Conservation (phyloP, 2,329 filamentous ascomycete genomes). For the Sarocladiaceae sp. region DNA sequence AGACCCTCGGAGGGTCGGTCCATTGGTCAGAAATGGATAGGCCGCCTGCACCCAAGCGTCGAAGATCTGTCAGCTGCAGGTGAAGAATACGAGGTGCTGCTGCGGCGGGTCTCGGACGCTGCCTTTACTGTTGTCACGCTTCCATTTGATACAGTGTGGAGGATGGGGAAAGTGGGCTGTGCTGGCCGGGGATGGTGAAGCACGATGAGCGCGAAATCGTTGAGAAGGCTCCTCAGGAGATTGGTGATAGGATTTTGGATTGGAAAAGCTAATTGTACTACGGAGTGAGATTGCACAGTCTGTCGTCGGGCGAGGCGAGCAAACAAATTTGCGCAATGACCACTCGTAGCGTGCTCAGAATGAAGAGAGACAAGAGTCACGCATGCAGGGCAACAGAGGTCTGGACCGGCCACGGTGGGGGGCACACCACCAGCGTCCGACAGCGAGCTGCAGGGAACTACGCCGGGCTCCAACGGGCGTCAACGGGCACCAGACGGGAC, state of each 20-base stretch:
- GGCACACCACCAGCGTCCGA: too few relatives aligned
- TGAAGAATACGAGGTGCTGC: slow-evolving; percentile 6
- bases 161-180: not conserved
- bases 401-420: not conserved
- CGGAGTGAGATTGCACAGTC: not conserved
- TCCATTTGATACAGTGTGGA: not conserved
- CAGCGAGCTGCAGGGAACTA: not conserved
- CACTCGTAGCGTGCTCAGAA: too few relatives aligned
- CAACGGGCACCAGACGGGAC: slow-evolving; percentile 1
- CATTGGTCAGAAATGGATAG: not conserved
- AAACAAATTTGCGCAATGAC: not conserved
- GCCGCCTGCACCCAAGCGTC: not conserved
- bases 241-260: not conserved
- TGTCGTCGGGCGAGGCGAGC: too few relatives aligned
- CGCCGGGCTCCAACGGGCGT: not conserved
- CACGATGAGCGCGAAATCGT: not conserved
- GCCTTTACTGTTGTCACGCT: not conserved
- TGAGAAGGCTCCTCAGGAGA: not conserved
- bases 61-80: slow-evolving; percentile 6
- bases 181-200: not conserved
- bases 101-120: not conserved
- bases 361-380: too few relatives aligned
- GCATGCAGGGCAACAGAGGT: not conserved
- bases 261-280: not conserved
- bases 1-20: too few relatives aligned